Conservation (phyloP, 2,329 filamentous ascomycete species). For the Ceratocystis lukuohia region DNA sequence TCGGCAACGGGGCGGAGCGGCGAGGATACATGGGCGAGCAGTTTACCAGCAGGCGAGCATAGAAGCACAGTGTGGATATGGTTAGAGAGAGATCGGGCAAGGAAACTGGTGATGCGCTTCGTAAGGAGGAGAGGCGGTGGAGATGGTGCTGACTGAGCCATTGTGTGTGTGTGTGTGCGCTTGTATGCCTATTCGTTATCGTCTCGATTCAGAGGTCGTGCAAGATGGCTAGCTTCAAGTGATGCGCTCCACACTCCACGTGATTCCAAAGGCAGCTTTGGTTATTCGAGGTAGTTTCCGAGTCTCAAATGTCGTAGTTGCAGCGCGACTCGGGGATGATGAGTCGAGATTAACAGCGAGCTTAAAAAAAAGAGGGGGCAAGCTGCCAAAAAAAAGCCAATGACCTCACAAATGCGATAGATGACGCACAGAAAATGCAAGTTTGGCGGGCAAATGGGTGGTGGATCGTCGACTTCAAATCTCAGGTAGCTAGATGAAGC, state of each 20-base stretch:
- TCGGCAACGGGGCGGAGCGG: conserved; percentile 40
- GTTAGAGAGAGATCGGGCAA: conserved; percentile 43
- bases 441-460: background rate
- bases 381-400: background rate
- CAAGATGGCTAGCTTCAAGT: background rate
- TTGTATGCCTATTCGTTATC: background rate
- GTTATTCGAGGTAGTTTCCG: background rate
- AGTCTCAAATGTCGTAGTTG: background rate
- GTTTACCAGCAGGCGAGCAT: conserved; percentile 46
- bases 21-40: conserved; percentile 47
- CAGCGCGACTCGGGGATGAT: background rate
- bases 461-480: too few species aligned
- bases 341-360: background rate
- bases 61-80: conserved; percentile 47
- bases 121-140: conserved; percentile 50
- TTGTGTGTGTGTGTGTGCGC: conserved; percentile 19
- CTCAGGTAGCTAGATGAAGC: too few species aligned
- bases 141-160: conserved; percentile 28
- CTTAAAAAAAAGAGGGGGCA: background rate
- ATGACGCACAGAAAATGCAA: background rate
- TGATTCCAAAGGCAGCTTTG: background rate
- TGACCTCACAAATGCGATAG: too few species aligned
- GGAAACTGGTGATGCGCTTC: conserved; percentile 50
- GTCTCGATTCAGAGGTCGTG: background rate
- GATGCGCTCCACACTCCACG: background rate